These are phyloP conservation scores for Chaetoceros tenuissimus DNA, from an alignment of 108 stramenopile species.

Conservation along the genomic window DNA sequence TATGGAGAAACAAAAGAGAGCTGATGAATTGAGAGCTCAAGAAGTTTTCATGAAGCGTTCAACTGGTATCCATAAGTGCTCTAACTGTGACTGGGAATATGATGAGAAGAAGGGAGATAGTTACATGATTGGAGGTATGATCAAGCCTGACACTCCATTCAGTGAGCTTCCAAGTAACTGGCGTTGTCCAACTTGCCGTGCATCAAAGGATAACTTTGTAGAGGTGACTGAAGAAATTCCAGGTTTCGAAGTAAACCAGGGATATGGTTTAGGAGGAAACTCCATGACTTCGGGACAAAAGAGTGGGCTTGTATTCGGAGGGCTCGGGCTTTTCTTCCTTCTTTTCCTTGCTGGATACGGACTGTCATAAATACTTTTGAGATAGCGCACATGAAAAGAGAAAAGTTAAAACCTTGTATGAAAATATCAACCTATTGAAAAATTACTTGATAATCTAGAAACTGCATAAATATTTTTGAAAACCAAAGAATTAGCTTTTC, in stretches of 20 bases:
- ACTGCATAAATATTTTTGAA: no score
- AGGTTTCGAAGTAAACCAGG: slow-evolving; percentile 91
- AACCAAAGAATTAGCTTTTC: no score
- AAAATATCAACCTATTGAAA: no score
- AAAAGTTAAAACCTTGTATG: no score
- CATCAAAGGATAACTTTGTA: slow-evolving; percentile 79
- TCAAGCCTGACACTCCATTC: slow-evolving; percentile 75
- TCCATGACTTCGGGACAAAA: slow-evolving; percentile 83
- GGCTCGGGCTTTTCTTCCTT: slow-evolving; percentile 72
- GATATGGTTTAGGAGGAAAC: slow-evolving; percentile 90
- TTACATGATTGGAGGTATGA: slow-evolving; percentile 79
- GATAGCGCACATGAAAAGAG: no score
- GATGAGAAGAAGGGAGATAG: slow-evolving; percentile 70
- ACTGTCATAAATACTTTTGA: background rate
- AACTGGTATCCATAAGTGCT: slow-evolving; percentile 79
- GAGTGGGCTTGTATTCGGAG: slow-evolving; percentile 84
- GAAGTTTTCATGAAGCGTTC: slow-evolving; percentile 86
- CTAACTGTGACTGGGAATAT: slow-evolving; percentile 85
- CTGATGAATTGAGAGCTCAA: slow-evolving; percentile 75
- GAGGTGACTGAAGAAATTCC: slow-evolving; percentile 87
- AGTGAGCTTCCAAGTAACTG: slow-evolving; percentile 79
- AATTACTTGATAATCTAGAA: no score
- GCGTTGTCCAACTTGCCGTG: slow-evolving; percentile 88
- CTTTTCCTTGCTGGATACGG: slow-evolving; percentile 78
- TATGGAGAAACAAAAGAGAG: slow-evolving; percentile 45